A percentile compares a stretch with the other conserved stretches of the same genome.
These are phyloP conservation scores for Diaporthe helianthi DNA, from an alignment of 2,329 filamentous ascomycete species.

Conservation along the genomic window DNA sequence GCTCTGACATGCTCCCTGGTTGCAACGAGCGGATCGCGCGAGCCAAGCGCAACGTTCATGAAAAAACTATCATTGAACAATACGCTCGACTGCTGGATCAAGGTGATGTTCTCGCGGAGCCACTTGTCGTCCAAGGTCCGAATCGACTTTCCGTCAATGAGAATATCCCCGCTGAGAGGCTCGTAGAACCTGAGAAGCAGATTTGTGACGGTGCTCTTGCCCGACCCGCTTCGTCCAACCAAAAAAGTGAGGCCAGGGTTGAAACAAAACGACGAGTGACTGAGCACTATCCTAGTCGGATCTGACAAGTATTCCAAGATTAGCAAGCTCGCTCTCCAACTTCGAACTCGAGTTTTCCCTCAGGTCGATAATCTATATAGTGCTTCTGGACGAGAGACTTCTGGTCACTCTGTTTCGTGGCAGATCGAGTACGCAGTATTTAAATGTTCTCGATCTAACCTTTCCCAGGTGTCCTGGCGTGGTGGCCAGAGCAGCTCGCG, in stretches of 20 bases:
- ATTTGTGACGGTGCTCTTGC: slow-evolving; percentile 88
- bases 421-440: background rate
- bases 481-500: background rate
- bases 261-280: slow-evolving; percentile 71
- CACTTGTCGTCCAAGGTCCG: slow-evolving; percentile 70
- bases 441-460: background rate
- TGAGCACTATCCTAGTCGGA: slow-evolving; percentile 64
- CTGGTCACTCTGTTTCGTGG: background rate
- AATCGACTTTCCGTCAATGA: slow-evolving; percentile 71
- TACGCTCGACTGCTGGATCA: slow-evolving; percentile 83
- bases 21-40: slow-evolving; percentile 54
- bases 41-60: slow-evolving; percentile 79
- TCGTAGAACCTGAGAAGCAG: slow-evolving; percentile 81
- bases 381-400: background rate
- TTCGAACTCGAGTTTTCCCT: background rate
- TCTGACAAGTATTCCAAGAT: slow-evolving; percentile 40
- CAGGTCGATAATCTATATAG: background rate
- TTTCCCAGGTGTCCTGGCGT: too few species aligned
- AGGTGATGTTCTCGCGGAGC: slow-evolving; percentile 77
- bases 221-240: slow-evolving; percentile 86
- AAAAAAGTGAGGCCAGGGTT: slow-evolving; percentile 76
- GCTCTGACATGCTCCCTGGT: slow-evolving; percentile 62
- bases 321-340: background rate
- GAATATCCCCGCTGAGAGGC: slow-evolving; percentile 66
- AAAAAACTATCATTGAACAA: slow-evolving; percentile 84